Evolutionary conservation across 2,329 filamentous ascomycete genomes (phyloP).

Genomic region (Aureobasidium sp.): DNA sequence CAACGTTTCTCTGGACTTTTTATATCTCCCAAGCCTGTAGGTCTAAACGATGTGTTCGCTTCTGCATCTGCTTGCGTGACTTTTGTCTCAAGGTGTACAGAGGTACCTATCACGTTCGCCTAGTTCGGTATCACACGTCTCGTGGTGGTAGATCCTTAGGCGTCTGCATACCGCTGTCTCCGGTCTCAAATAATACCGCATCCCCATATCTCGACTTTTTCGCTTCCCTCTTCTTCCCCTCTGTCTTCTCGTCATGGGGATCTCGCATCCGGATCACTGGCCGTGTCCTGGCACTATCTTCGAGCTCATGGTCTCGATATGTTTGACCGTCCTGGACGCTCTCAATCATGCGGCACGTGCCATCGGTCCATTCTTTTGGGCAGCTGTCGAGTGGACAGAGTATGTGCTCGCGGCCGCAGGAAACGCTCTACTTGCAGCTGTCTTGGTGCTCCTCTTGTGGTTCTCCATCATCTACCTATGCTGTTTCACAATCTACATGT

Average conservation of each 20-base stretch:
- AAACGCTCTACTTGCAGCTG: background rate
- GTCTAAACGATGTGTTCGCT: background rate
- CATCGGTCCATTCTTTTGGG: background rate
- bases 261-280: background rate
- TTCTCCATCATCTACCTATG: background rate
- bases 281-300: background rate
- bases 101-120: background rate
- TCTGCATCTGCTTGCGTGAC: constrained; percentile 1
- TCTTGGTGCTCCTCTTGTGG: background rate
- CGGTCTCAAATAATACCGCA: background rate
- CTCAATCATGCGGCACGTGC: background rate
- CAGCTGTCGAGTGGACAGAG: background rate
- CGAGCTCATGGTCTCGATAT: background rate
- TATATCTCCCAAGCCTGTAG: background rate
- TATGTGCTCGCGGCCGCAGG: background rate
- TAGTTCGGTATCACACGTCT: constrained; percentile 1
- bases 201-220: background rate
- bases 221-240: background rate
- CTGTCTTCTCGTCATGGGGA: background rate
- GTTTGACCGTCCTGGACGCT: background rate
- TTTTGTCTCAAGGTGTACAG: background rate
- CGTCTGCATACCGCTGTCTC: background rate
- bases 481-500: background rate
- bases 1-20: background rate
- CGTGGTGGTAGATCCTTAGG: background rate